These are phyloP conservation scores for Rhododendron ferrugineum DNA, from an alignment of 148 eudicot species.

Conservation along the genomic window DNA sequence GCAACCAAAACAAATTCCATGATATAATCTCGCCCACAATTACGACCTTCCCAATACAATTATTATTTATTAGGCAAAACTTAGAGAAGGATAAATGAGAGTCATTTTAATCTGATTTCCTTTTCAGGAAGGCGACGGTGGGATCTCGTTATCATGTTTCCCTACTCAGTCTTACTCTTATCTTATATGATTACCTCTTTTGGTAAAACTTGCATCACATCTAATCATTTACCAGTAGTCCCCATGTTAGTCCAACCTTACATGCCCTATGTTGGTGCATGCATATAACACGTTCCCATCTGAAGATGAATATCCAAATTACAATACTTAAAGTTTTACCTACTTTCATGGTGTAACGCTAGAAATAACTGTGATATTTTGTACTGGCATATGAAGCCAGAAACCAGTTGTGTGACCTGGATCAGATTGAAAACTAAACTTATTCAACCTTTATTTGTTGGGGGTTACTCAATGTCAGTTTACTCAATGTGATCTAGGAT, in stretches of 20 bases:
- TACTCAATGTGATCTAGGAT: too few relatives aligned
- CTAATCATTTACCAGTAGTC: background rate
- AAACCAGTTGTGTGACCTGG: background rate
- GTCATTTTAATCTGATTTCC: background rate
- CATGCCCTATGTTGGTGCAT: background rate
- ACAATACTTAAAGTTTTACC: background rate
- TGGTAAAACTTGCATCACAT: background rate
- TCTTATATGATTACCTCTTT: background rate
- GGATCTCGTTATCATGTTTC: background rate
- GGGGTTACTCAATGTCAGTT: background rate
- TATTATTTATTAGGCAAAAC: background rate
- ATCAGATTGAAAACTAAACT: background rate
- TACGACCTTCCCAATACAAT: background rate
- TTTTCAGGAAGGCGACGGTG: background rate
- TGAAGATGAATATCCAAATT: background rate
- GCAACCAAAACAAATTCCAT: background rate
- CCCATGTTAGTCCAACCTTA: constrained; percentile 1
- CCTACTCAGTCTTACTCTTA: background rate
- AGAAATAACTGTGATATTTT: background rate
- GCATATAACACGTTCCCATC: background rate
- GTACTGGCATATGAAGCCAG: background rate
- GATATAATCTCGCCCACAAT: background rate
- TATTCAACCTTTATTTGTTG: background rate
- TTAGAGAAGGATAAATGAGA: background rate
- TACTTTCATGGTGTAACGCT: background rate